phyloP scores from a whole-genome alignment of 306 rosid genomes.

The Rosa rugosa region DNA sequence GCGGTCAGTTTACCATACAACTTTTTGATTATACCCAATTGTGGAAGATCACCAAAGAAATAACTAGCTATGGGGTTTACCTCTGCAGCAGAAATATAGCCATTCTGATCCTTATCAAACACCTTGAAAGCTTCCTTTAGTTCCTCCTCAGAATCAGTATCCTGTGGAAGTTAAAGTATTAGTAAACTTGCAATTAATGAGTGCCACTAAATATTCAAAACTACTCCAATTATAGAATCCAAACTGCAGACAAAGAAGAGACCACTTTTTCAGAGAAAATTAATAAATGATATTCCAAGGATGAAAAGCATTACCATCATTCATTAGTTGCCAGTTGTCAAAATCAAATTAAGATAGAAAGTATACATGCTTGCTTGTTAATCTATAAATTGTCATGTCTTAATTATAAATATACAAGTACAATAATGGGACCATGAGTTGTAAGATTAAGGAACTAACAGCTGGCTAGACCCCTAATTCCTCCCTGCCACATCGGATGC shows the following conservation, averaged over 20 bases:
- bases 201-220: neutral
- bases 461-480: neutral
- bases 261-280: neutral
- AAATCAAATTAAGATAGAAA: neutral
- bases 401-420: neutral
- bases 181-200: neutral
- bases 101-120: slow-evolving; percentile 33
- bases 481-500: neutral
- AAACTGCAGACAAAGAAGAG: neutral
- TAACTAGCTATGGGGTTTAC: slow-evolving; percentile 7
- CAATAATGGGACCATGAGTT: no score
- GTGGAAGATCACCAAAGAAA: neutral
- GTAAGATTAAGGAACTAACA: no score
- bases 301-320: neutral
- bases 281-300: neutral
- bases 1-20: neutral
- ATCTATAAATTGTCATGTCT: neutral
- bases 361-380: neutral
- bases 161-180: slow-evolving; percentile 4
- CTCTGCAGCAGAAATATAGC: slow-evolving; percentile 37
- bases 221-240: slow-evolving; percentile 4
- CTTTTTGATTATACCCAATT: neutral
- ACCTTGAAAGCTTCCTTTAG: slow-evolving; percentile 30
- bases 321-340: neutral
- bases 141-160: slow-evolving; percentile 35